Base-by-base conservation (phyloP, 176 grass and related monocot genomes). In the Oryza meridionalis region DNA sequence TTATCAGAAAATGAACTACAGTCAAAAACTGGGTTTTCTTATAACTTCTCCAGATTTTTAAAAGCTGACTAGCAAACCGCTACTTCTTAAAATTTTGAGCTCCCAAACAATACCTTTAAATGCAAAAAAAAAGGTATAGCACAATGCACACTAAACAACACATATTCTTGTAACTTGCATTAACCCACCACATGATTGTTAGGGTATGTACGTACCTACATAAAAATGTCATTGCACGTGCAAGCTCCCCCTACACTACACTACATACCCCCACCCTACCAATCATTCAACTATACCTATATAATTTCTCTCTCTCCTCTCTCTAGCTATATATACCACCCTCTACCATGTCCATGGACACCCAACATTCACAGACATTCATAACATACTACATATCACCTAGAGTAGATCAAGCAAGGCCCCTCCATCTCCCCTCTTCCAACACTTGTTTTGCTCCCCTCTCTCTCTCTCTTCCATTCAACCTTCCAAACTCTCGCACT, bases 261-360 rank as follows among this genome's bases (percentile, higher is more conserved):
- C 32, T 65, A 65, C 32, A 22, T 26, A 47, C 43, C 72, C 49
- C 63, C 71, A 82, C 79, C 21, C 67, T 46, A 82, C 68, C 69
- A 90, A 90, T 84, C 84, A 87, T 84, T 87, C 84, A 90, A 90
- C 38, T 46, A 69, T 46, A 63, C 43, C 13, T 29, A 66, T 16
- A 10, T 16, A 10, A 55, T 19, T 50, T 9, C 47, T 38, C 27
- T 55, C 44, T 66, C 29, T 31, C 63, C 31, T 84, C 58, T 77
- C 53, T 33, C 73, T 25, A 82, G 33, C 79, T 86, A 86, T 86
- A 86, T 86, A 86, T 69, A 86, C 27, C 61, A 38, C 33, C 63
- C 69, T 80, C 45, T 81, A 88, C 68, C 24, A 71, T 75, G 49
- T 15, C 68, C 24, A 71, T 75, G 49, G 49, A 51, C 49, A 51